Evolutionary conservation across 371 early-diverging fungal genomes (phyloP).

Genomic region (Zychaea mexicana): DNA sequence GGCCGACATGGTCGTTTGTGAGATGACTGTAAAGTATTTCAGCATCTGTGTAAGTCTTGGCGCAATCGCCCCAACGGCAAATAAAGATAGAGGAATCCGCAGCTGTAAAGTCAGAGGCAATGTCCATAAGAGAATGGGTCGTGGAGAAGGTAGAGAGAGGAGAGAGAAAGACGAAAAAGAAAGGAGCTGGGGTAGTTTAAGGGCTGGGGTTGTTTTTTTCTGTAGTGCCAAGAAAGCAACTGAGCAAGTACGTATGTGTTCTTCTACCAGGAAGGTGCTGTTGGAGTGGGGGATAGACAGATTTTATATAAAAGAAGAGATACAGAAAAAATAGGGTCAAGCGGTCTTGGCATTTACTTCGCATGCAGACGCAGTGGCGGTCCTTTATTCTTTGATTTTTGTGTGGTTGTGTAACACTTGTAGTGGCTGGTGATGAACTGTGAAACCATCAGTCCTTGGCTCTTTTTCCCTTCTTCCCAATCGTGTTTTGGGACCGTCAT

Average conservation of each 20-base stretch:
- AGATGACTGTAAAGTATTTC: conserved; percentile 85
- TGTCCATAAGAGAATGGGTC: not conserved
- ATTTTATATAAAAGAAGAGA: no score
- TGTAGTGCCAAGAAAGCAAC: not conserved
- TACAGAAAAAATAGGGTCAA: not conserved
- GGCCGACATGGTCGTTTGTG: conserved; percentile 86
- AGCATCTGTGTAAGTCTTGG: conserved; percentile 66
- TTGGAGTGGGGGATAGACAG: not conserved
- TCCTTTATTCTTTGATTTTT: not conserved
- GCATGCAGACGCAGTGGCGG: conserved; percentile 64
- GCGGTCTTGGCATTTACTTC: conserved; percentile 61
- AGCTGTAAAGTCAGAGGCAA: conserved; percentile 2
- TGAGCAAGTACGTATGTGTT: not conserved
- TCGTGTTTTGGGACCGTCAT: no score
- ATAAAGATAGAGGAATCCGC: not conserved
- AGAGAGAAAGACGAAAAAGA: not conserved
- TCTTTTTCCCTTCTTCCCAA: not conserved
- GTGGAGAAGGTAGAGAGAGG: not conserved
- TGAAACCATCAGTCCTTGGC: not conserved
- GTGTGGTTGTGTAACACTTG: not conserved
- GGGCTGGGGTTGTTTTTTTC: not conserved
- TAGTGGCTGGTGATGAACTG: not conserved
- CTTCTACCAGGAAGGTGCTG: not conserved
- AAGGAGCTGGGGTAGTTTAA: not conserved
- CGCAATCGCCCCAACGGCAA: conserved; percentile 59